These are phyloP conservation scores for Oryza officinalis DNA, from an alignment of 176 grass and related monocot genomes.

Conservation along the genomic window DNA sequence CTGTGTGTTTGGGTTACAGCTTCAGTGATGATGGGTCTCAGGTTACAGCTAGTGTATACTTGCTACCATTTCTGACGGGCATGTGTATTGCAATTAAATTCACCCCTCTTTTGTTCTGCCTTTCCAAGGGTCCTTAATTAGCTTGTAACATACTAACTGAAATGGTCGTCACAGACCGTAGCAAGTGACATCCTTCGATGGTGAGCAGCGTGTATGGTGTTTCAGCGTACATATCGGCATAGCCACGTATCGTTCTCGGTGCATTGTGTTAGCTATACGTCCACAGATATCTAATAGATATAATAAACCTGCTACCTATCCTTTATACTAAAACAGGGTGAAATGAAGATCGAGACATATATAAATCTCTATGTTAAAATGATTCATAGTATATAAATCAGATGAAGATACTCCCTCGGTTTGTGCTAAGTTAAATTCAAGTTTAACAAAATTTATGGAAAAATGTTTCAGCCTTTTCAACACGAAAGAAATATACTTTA, in stretches of 20 bases:
- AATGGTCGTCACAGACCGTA: neutral
- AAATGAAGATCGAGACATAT: no score
- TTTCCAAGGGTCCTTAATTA: constrained; percentile 16
- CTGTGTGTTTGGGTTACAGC: constrained; percentile 30
- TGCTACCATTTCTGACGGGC: constrained; percentile 22
- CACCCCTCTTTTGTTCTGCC: neutral
- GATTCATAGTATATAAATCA: no score
- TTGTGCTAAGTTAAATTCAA: no score
- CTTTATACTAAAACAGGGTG: no score
- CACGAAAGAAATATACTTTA: no score
- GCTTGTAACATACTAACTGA: neutral
- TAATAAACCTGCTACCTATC: no score
- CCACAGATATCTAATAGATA: no score
- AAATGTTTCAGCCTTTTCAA: no score
- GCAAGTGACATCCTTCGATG: neutral
- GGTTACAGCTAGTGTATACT: constrained; percentile 30
- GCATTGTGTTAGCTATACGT: neutral
- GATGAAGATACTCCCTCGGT: no score
- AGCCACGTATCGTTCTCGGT: neutral
- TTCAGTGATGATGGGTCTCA: neutral
- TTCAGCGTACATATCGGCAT: neutral
- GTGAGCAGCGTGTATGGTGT: neutral
- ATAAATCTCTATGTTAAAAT: no score
- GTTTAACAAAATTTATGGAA: no score
- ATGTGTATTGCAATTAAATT: constrained; percentile 29